A percentile compares a stretch with the other conserved stretches of the same genome.
Conservation (phyloP, 345 rosid genomes). For the Aquilaria yunnanensis region DNA sequence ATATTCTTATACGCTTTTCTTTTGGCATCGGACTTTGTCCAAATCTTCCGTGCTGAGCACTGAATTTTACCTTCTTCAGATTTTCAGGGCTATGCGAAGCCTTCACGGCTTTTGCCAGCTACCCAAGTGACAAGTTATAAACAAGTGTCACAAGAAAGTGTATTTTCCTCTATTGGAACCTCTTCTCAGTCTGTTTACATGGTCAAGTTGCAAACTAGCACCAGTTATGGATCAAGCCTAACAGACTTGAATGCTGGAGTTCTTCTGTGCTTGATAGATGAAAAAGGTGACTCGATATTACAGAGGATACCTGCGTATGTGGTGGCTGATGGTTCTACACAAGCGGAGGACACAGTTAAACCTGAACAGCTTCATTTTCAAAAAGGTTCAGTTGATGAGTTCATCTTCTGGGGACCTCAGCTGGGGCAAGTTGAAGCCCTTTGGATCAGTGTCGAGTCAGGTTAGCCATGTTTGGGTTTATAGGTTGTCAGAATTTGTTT, state of each 20-base stretch:
- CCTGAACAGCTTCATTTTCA: conserved; percentile 44
- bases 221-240: conserved; percentile 52
- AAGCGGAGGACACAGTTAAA: conserved; percentile 18
- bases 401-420: conserved; percentile 53
- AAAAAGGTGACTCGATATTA: conserved; percentile 56
- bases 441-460: conserved; percentile 81
- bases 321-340: conserved; percentile 24
- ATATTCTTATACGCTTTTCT: too few species aligned
- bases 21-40: too few species aligned
- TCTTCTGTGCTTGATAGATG: conserved; percentile 62
- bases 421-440: conserved; percentile 53
- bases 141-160: conserved; percentile 19
- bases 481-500: neutral
- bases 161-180: conserved; percentile 13
- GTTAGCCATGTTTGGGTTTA: conserved; percentile 29
- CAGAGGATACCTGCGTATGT: conserved; percentile 54
- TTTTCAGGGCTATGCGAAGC: conserved; percentile 71
- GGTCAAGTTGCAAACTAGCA: conserved; percentile 67
- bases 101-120: conserved; percentile 51
- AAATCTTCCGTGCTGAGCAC: neutral
- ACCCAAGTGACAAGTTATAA: conserved; percentile 40
- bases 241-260: conserved; percentile 58
- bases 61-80: conserved; percentile 32
- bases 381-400: conserved; percentile 73
- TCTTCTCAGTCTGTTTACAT: conserved; percentile 42